Conservation (phyloP, 2,329 filamentous ascomycete species). For the Colletotrichum gloeosporioides region DNA sequence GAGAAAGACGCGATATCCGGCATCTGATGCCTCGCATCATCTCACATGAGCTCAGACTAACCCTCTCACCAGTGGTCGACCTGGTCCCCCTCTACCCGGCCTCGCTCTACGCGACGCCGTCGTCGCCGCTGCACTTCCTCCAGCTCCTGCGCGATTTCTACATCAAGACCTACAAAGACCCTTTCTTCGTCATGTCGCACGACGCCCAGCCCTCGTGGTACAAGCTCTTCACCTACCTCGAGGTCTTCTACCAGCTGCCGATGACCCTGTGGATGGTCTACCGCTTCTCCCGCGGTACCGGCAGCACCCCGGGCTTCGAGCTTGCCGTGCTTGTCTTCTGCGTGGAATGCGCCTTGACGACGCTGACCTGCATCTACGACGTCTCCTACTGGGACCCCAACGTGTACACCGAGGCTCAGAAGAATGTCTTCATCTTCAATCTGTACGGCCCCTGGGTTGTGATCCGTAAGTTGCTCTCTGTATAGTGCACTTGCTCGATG, state of each 20-base stretch:
- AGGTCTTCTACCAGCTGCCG: conserved; percentile 56
- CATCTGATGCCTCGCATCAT: neutral
- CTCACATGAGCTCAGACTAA: neutral
- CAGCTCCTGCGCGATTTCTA: conserved; percentile 52
- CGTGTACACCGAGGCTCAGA: conserved; percentile 48
- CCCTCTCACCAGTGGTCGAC: conserved; percentile 51
- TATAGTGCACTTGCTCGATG: neutral
- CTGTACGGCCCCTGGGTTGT: conserved; percentile 58
- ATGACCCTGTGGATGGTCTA: conserved; percentile 52
- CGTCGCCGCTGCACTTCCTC: conserved; percentile 53
- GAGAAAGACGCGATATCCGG: too few species aligned
- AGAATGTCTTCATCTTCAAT: conserved; percentile 50
- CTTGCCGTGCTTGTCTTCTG: conserved; percentile 57
- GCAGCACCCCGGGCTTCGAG: conserved; percentile 45
- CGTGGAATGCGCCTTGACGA: conserved; percentile 56
- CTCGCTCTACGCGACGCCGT: conserved; percentile 45
- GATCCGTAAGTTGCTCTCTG: conserved; percentile 50
- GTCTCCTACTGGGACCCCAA: conserved; percentile 52
- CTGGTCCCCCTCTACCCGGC: conserved; percentile 58
- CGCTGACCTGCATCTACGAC: conserved; percentile 56
- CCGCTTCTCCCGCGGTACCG: conserved; percentile 35
- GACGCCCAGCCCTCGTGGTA: conserved; percentile 52
- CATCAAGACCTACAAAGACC: conserved; percentile 55
- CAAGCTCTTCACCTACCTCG: conserved; percentile 53
- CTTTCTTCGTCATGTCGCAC: conserved; percentile 49